Evolutionary conservation across 1,284 basidiomycete genomes (phyloP).

Genomic region (Termitomyces sp.): DNA sequence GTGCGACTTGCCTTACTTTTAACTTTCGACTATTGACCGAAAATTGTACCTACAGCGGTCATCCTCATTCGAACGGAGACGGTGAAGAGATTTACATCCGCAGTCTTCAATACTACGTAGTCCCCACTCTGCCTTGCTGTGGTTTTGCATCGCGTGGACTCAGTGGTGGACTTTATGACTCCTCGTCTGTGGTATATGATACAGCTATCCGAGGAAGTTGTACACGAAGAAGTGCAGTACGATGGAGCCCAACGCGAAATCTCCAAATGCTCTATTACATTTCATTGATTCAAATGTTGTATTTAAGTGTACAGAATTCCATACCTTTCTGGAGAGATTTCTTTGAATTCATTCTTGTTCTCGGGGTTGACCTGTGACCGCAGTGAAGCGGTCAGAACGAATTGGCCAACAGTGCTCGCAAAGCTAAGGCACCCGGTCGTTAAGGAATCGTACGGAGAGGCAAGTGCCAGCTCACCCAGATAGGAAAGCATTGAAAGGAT

Average conservation of each 20-base stretch:
- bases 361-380: conserved; percentile 89
- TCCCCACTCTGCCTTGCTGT: background rate
- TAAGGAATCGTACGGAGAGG: conserved; percentile 4
- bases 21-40: conserved; percentile 10
- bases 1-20: conserved; percentile 22
- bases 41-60: conserved; percentile 48
- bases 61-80: conserved; percentile 54
- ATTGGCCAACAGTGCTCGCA: conserved; percentile 91
- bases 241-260: conserved; percentile 92
- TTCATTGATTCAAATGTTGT: conserved; percentile 1
- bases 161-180: background rate
- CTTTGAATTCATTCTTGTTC: conserved; percentile 78
- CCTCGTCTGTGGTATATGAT: conserved; percentile 10
- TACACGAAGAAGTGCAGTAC: conserved; percentile 98
- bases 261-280: conserved; percentile 81
- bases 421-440: conserved; percentile 54
- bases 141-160: background rate
- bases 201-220: conserved; percentile 70
- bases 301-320: conserved; percentile 10
- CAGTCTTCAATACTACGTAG: background rate
- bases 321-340: conserved; percentile 92
- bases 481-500: conserved; percentile 96
- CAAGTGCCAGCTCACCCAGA: conserved; percentile 66
- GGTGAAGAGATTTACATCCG: background rate
- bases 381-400: conserved; percentile 90